phyloP scores from a whole-genome alignment of 345 rosid species.

The Erucastrum elatum region DNA sequence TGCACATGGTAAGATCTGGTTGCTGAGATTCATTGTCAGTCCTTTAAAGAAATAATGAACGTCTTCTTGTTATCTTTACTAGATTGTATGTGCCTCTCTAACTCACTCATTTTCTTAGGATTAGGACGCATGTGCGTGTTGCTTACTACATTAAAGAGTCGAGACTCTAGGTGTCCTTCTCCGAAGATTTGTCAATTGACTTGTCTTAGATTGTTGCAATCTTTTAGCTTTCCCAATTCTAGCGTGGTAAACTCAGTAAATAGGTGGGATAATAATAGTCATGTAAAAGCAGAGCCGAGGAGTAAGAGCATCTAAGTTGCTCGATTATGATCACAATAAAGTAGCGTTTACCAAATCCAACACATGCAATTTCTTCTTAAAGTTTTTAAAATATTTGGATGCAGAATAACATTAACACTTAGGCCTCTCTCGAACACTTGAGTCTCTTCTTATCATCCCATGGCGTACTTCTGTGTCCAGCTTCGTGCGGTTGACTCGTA shows the following conservation, averaged over 20 bases:
- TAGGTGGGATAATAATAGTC: neutral
- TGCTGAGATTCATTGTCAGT: neutral
- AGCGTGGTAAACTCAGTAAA: neutral
- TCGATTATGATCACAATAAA: slow-evolving; percentile 11
- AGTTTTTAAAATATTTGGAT: neutral
- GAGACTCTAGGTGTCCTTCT: neutral
- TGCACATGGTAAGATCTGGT: neutral
- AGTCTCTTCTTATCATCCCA: slow-evolving; percentile 49
- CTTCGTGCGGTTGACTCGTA: slow-evolving; percentile 92
- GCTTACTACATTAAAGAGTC: neutral
- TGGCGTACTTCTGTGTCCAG: slow-evolving; percentile 98
- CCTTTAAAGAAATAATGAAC: neutral
- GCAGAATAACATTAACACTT: neutral
- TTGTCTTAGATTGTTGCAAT: neutral
- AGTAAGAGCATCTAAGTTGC: slow-evolving; percentile 1
- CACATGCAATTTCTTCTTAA: neutral
- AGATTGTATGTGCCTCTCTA: neutral
- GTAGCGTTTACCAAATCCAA: neutral
- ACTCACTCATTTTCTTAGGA: neutral
- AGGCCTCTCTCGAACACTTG: neutral
- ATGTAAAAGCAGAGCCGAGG: neutral
- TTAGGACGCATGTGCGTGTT: neutral
- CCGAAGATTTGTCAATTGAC: neutral
- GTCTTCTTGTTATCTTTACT: neutral
- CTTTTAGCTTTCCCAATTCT: neutral